phyloP scores from a whole-genome alignment of 164 flowering plant genomes.

The Piper longum region DNA sequence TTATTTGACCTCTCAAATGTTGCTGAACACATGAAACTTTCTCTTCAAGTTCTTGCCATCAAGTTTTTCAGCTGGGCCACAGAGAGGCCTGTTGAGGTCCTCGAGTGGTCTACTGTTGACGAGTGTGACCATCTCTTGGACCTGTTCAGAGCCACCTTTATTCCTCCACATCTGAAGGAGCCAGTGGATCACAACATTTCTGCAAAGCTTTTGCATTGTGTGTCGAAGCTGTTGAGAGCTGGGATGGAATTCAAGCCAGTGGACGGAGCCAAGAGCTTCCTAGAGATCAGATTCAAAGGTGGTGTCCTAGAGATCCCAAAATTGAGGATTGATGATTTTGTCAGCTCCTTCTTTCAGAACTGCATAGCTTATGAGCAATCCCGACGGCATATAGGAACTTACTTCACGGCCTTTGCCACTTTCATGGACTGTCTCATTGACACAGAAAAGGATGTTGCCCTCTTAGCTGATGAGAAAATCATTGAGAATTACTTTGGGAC shows the following conservation, averaged over 20 bases:
- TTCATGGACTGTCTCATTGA: no score
- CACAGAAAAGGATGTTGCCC: neutral
- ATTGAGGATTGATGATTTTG: neutral
- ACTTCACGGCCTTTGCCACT: conserved; percentile 2
- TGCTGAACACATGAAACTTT: neutral
- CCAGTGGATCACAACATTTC: neutral
- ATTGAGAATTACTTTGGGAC: neutral
- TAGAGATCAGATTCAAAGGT: neutral
- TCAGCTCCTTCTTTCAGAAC: conserved; percentile 3
- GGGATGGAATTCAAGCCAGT: neutral
- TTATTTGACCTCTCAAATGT: neutral
- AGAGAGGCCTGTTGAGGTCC: neutral
- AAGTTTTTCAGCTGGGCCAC: neutral
- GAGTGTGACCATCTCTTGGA: conserved; percentile 1
- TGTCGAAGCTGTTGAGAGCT: neutral
- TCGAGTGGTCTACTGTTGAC: neutral
- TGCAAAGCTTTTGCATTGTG: neutral
- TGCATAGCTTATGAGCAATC: conserved; percentile 3
- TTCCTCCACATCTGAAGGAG: neutral
- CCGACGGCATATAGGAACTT: neutral
- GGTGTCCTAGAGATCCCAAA: conserved; percentile 3
- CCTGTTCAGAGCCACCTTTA: neutral
- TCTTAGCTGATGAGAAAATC: neutral
- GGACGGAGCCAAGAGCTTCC: neutral
- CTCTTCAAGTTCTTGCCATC: neutral